Conservation (phyloP, 2,329 filamentous ascomycete genomes). For the Alternaria brassicae region DNA sequence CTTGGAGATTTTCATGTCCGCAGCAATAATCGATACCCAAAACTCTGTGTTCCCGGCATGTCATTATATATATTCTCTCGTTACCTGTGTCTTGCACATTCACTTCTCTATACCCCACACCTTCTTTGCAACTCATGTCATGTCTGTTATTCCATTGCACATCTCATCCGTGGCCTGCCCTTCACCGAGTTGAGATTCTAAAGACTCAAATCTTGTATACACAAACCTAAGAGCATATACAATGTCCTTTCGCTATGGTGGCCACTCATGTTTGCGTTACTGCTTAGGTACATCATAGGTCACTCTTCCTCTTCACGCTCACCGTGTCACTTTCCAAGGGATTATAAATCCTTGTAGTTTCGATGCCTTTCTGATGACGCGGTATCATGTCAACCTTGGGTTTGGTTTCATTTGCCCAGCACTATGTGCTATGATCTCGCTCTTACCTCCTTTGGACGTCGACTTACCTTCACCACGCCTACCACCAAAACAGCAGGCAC, state of each 20-base stretch:
- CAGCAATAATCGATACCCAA: neutral
- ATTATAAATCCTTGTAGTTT: neutral
- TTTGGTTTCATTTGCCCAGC: neutral
- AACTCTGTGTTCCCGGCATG: neutral
- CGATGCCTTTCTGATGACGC: neutral
- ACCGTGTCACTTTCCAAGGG: neutral
- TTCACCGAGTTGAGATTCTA: neutral
- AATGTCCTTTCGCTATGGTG: neutral
- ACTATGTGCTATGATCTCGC: neutral
- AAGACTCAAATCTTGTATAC: neutral
- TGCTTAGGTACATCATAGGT: neutral
- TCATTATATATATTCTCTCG: neutral
- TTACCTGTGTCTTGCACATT: neutral
- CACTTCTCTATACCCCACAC: neutral
- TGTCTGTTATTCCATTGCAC: neutral
- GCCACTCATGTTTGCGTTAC: neutral
- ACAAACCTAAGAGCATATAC: neutral
- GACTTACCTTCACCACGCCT: constrained; percentile 7
- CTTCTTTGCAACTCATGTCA: neutral
- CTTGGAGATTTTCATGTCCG: neutral
- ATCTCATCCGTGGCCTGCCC: neutral
- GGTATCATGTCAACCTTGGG: neutral
- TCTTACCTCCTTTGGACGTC: neutral
- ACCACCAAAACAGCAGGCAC: constrained; percentile 12
- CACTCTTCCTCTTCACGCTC: neutral